A percentile compares a stretch with the other conserved stretches of the same genome.
Conservation (phyloP, 2,329 filamentous ascomycete species). For the Fusarium subtropicale region DNA sequence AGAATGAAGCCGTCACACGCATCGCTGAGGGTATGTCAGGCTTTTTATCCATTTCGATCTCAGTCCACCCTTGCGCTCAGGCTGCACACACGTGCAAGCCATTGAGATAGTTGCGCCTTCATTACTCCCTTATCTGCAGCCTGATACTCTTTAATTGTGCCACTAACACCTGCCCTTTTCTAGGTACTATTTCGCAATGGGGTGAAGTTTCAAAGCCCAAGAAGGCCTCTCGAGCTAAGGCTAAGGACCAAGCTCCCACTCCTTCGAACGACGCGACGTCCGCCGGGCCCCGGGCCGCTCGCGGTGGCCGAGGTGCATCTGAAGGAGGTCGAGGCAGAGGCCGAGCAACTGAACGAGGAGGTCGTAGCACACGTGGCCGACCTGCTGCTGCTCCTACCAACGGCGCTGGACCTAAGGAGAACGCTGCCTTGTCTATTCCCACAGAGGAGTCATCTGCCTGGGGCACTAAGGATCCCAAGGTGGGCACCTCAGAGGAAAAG, state of each 20-base stretch:
- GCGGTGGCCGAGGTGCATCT: constrained; percentile 70
- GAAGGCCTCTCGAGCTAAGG: constrained; percentile 81
- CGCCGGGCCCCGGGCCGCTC: constrained; percentile 60
- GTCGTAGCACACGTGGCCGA: constrained; percentile 72
- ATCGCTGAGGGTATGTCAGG: constrained; percentile 77
- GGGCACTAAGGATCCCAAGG: constrained; percentile 56
- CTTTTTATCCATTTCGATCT: constrained; percentile 27
- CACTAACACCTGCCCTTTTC: constrained; percentile 47
- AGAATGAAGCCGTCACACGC: constrained; percentile 78
- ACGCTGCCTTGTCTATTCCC: constrained; percentile 69
- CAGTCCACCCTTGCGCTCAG: constrained; percentile 31
- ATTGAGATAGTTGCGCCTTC: constrained; percentile 15
- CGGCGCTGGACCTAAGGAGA: constrained; percentile 69
- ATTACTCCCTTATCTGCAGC: neutral
- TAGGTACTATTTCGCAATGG: constrained; percentile 85
- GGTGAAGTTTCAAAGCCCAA: constrained; percentile 84
- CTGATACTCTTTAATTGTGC: constrained; percentile 6
- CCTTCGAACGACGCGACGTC: constrained; percentile 61
- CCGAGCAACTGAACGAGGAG: constrained; percentile 72
- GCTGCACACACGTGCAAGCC: constrained; percentile 27
- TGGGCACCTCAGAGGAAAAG: constrained; percentile 52
- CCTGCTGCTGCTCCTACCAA: constrained; percentile 69
- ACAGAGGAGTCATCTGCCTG: constrained; percentile 73
- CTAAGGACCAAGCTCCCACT: constrained; percentile 70
- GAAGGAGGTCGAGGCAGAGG: constrained; percentile 73